phyloP scores from a whole-genome alignment of 2,329 filamentous ascomycete genomes.

The Periconia digitata region DNA sequence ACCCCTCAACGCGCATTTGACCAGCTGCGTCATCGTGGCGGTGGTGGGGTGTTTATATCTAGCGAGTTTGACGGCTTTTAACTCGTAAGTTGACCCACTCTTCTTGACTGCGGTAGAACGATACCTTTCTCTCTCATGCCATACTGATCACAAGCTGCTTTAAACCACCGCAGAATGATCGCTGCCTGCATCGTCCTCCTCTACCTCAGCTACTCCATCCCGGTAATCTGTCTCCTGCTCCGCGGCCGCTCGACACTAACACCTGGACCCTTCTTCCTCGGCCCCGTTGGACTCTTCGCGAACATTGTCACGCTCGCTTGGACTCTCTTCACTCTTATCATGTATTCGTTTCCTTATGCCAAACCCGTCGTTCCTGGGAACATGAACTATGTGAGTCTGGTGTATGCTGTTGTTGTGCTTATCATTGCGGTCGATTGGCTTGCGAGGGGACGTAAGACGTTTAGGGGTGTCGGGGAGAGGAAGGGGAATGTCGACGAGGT shows the following conservation, averaged over 20 bases:
- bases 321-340: slow-evolving; percentile 54
- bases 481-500: slow-evolving; percentile 25
- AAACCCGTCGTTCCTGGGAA: slow-evolving; percentile 32
- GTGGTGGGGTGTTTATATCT: slow-evolving; percentile 51
- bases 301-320: slow-evolving; percentile 51
- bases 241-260: slow-evolving; percentile 48
- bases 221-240: slow-evolving; percentile 50
- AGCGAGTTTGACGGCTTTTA: slow-evolving; percentile 45
- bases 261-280: slow-evolving; percentile 53
- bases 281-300: slow-evolving; percentile 33
- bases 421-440: slow-evolving; percentile 36
- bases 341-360: slow-evolving; percentile 45
- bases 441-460: slow-evolving; percentile 31
- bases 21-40: slow-evolving; percentile 49
- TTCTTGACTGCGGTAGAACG: too few species aligned
- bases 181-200: slow-evolving; percentile 47
- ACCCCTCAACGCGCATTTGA: slow-evolving; percentile 48
- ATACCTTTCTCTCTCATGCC: too few species aligned
- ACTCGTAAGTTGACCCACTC: slow-evolving; percentile 31
- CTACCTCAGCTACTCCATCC: slow-evolving; percentile 44
- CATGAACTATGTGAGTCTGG: slow-evolving; percentile 34
- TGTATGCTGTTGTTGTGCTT: slow-evolving; percentile 27
- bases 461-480: slow-evolving; percentile 30
- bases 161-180: slow-evolving; percentile 40
- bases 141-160: too few species aligned